Percentiles rank a stretch among this genome's conserved stretches.
Evolutionary conservation across 192 early-diverging fungal genomes (phyloP).

Genomic region (Spizellomyces sp.): DNA sequence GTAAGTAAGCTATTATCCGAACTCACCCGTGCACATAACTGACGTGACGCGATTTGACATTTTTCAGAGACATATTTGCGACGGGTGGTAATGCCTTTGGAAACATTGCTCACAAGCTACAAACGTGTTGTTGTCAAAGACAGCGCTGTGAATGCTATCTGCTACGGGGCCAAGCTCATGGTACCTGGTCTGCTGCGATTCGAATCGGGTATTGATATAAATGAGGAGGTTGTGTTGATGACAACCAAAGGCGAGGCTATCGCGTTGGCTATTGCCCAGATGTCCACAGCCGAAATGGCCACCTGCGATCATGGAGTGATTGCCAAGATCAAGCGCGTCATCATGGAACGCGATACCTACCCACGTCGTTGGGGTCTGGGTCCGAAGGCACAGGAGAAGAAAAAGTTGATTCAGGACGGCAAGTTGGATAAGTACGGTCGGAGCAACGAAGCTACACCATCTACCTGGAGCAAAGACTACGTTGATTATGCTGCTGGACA

Average conservation of each 20-base stretch:
- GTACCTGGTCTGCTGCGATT: conserved; percentile 95
- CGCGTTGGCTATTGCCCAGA: conserved; percentile 94
- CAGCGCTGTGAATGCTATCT: conserved; percentile 96
- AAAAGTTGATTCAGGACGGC: conserved; percentile 96
- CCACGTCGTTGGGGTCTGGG: conserved; percentile 98
- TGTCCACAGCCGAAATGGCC: conserved; percentile 98
- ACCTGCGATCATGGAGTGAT: conserved; percentile 96
- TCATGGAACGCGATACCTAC: conserved; percentile 99
- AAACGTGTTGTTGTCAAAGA: conserved; percentile 99
- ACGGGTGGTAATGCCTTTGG: conserved; percentile 88
- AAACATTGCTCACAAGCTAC: conserved; percentile 90
- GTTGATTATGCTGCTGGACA: conserved; percentile 49
- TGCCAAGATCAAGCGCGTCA: conserved; percentile 99
- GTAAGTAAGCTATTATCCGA: conserved; percentile 22
- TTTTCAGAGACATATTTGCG: conserved; percentile 88
- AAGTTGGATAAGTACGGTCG: conserved; percentile 98
- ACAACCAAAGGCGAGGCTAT: conserved; percentile 99
- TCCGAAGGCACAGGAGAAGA: conserved; percentile 94
- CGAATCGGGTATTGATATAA: conserved; percentile 91
- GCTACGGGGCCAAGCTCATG: conserved; percentile 99
- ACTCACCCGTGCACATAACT: not conserved
- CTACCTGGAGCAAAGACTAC: conserved; percentile 72
- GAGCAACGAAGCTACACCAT: conserved; percentile 82
- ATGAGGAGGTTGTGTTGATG: conserved; percentile 98
- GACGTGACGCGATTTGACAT: not conserved